Base-by-base conservation (phyloP, 352 stramenopile genomes). In the Pseudoperonospora humuli region DNA sequence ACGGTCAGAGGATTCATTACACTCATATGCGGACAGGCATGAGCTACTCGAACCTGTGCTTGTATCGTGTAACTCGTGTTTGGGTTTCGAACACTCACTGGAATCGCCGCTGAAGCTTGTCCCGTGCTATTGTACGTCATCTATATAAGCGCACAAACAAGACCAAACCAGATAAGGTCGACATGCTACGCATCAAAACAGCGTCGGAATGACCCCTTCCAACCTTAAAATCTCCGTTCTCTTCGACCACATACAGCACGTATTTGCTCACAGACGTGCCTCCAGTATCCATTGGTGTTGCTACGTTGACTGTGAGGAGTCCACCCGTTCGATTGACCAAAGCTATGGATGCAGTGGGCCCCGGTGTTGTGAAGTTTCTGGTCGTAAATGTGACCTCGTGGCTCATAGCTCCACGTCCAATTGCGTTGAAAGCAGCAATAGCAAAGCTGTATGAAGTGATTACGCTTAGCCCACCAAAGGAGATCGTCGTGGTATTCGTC, bases 251-350 rank as follows among this genome's bases (percentile, higher is more conserved):
- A 32, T 58, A 54, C 11, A 62, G 3, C 14, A 50, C 3, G 20
- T 73, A 86, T 7, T 60, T 62, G 0, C 33, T 35, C 17, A 82
- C 54, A n/a, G 54, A n/a, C 5, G 58, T 33, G 6, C 70, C 74
- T 17, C 74, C 74, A 5, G 27, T 52, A 21, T 86, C 74, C 8
- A 64, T 42, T 3, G 74, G 66, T 0, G 55, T 17, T 0, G 15
- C 17, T 1, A 86, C 44, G 8, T 19, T 31, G 2, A 86, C 14
- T 2, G 51, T 62, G 4, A 86, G 38, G 23, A 80, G 41, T 3
- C 74, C 74, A 2, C 74, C 74, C 0, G 74, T 86, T 3, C 48
- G 46, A 37, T 54, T 49, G 1, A 64, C 2, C 2, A 78, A 42
- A 3, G 20, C n/a, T 18, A 77, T 56, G 0, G 36, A 36, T 24